Evolutionary conservation across 257 asterid genomes (phyloP).

Genomic region (Solanum acaule): DNA sequence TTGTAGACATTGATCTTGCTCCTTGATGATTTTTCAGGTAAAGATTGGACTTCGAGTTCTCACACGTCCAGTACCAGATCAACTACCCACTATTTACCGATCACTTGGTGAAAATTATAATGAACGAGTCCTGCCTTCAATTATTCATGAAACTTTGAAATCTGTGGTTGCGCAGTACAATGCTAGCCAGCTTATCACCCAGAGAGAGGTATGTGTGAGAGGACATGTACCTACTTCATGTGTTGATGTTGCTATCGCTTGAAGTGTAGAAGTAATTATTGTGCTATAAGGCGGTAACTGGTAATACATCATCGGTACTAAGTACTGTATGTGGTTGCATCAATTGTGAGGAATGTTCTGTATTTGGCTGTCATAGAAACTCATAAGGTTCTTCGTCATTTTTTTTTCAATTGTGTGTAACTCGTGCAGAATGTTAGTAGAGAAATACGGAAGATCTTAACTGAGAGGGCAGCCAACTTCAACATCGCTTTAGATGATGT

Average conservation of each 20-base stretch:
- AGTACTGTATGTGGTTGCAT: not conserved
- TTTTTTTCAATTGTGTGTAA: not conserved
- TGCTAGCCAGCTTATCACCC: constrained; percentile 93
- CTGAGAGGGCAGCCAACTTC: constrained; percentile 74
- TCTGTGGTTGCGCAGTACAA: constrained; percentile 91
- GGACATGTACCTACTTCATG: not conserved
- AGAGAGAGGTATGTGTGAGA: constrained; percentile 60
- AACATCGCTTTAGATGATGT: constrained; percentile 91
- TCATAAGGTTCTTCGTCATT: not conserved
- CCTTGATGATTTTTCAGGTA: constrained; percentile 36
- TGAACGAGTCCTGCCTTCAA: constrained; percentile 82
- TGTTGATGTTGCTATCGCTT: not conserved
- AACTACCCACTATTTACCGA: constrained; percentile 69
- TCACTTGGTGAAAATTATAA: constrained; percentile 83
- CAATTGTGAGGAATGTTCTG: not conserved
- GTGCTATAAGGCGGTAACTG: not conserved
- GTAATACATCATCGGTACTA: not conserved
- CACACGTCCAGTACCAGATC: constrained; percentile 85
- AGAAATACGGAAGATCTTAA: constrained; percentile 69
- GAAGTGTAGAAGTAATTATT: not conserved
- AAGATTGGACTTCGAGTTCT: constrained; percentile 91
- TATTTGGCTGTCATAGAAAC: not conserved
- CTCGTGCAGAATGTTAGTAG: constrained; percentile 65
- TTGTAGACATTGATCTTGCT: not conserved
- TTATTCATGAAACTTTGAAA: constrained; percentile 82